Percentiles rank a stretch among this genome's conserved stretches.
Conservation (phyloP, 2,329 filamentous ascomycete species). For the Penicillium sp. region DNA sequence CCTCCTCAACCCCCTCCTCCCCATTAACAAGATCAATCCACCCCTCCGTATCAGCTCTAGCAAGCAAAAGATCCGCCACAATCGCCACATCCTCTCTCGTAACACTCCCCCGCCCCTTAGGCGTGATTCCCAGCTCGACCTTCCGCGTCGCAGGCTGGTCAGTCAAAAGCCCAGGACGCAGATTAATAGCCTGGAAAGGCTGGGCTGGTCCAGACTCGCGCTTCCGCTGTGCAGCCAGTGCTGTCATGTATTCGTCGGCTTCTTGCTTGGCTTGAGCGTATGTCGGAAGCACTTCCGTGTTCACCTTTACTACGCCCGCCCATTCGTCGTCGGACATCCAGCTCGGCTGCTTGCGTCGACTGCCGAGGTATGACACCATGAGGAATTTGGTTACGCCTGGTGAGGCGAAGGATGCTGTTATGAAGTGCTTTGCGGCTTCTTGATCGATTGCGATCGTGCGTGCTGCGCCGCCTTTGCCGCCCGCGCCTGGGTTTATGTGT, state of each 20-base stretch:
- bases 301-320: constrained; percentile 46
- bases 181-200: constrained; percentile 50
- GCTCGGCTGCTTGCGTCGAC: constrained; percentile 46
- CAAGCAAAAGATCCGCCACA: constrained; percentile 50
- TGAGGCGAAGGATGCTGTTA: constrained; percentile 47
- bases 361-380: constrained; percentile 54
- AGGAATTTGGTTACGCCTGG: constrained; percentile 53
- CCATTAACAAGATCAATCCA: constrained; percentile 57
- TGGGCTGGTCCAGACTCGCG: constrained; percentile 10
- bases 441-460: constrained; percentile 54
- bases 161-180: constrained; percentile 51
- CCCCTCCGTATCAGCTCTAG: constrained; percentile 48
- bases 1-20: constrained; percentile 46
- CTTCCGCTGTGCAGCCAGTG: constrained; percentile 40
- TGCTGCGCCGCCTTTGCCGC: constrained; percentile 52
- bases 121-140: constrained; percentile 50
- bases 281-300: constrained; percentile 49
- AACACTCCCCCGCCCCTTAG: constrained; percentile 43
- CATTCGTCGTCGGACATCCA: constrained; percentile 54
- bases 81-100: constrained; percentile 53
- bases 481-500: constrained; percentile 44
- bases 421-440: constrained; percentile 55
- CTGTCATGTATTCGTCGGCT: constrained; percentile 55
- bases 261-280: constrained; percentile 56
- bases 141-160: constrained; percentile 49